Conservation (phyloP, 176 grass and related monocot genomes). For the Thalia dealbata region DNA sequence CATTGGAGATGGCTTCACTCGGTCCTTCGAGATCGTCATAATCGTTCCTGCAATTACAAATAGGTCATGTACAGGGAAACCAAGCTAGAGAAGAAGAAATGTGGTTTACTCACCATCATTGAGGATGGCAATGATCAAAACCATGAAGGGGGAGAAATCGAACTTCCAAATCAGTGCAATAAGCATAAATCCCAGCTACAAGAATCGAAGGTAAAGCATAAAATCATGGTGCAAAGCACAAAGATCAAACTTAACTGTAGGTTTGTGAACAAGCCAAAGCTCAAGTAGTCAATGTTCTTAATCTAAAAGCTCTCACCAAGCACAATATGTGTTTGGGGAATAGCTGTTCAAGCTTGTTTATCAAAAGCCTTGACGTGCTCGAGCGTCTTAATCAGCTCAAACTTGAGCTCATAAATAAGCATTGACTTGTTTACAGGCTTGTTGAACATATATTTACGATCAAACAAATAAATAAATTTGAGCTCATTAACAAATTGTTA, state of each 20-base stretch:
- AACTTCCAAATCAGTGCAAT: slow-evolving; percentile 93
- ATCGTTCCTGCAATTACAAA: slow-evolving; percentile 50
- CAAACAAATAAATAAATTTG: no score
- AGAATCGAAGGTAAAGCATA: neutral
- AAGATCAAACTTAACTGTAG: neutral
- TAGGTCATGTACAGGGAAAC: neutral
- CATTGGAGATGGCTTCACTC: slow-evolving; percentile 73
- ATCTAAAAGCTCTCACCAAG: no score
- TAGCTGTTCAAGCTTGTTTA: no score
- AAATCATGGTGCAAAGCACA: neutral
- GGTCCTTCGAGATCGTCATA: slow-evolving; percentile 99
- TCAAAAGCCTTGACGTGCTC: no score
- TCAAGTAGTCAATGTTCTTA: no score
- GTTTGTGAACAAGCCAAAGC: neutral
- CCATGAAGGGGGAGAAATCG: slow-evolving; percentile 96
- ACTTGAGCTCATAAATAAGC: no score
- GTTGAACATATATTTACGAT: no score
- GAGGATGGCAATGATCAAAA: slow-evolving; percentile 87
- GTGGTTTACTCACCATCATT: slow-evolving; percentile 58
- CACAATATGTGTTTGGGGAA: no score
- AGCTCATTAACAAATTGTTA: no score
- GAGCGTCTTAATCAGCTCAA: no score
- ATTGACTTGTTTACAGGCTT: no score
- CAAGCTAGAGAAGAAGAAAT: neutral
- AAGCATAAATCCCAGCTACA: slow-evolving; percentile 91